Percentiles rank a stretch among this genome's conserved stretches.
Evolutionary conservation across 1,284 basidiomycete species (phyloP).

Genomic region (Pascua sp.): DNA sequence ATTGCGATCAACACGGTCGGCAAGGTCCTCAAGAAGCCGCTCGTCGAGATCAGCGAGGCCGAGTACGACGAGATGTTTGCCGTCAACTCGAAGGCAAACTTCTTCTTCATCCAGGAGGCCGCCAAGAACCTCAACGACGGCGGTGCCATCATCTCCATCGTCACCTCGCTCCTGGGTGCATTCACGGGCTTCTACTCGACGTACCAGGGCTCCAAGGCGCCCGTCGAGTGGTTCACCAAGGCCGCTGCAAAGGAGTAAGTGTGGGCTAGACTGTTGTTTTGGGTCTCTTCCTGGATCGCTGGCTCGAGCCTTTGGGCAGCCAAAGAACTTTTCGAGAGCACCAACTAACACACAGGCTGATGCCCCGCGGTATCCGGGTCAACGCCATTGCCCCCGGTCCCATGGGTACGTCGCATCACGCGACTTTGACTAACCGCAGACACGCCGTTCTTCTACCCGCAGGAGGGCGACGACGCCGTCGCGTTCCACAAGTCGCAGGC

Average conservation of each 20-base stretch:
- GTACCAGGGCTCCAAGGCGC: slow-evolving; percentile 29
- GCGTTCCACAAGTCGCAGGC: slow-evolving; percentile 20
- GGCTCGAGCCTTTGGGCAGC: background rate
- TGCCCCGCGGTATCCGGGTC: slow-evolving; percentile 18
- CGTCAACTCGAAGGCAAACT: slow-evolving; percentile 26
- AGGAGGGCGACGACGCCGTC: slow-evolving; percentile 15
- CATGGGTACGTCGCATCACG: slow-evolving; percentile 9
- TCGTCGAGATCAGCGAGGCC: slow-evolving; percentile 20
- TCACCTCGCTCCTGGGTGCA: slow-evolving; percentile 22
- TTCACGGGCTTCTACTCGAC: slow-evolving; percentile 25
- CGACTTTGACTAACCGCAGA: background rate
- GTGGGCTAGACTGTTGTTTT: background rate
- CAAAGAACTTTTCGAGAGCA: too few species aligned
- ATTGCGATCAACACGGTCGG: slow-evolving; percentile 30
- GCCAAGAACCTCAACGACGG: slow-evolving; percentile 19
- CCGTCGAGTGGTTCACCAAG: slow-evolving; percentile 30
- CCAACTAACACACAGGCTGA: slow-evolving; percentile 9
- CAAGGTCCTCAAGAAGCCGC: slow-evolving; percentile 29
- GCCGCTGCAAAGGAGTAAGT: slow-evolving; percentile 24
- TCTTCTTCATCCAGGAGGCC: slow-evolving; percentile 29
- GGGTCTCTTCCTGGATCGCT: background rate
- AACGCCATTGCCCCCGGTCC: slow-evolving; percentile 19
- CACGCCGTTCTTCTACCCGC: slow-evolving; percentile 24
- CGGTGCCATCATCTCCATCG: slow-evolving; percentile 24
- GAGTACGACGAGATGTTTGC: slow-evolving; percentile 27